Evolutionary conservation across 495 filamentous ascomycete genomes (phyloP), one percentile per base, ranked within the genome.

Genomic region (Aspergillus mulundensis): DNA sequence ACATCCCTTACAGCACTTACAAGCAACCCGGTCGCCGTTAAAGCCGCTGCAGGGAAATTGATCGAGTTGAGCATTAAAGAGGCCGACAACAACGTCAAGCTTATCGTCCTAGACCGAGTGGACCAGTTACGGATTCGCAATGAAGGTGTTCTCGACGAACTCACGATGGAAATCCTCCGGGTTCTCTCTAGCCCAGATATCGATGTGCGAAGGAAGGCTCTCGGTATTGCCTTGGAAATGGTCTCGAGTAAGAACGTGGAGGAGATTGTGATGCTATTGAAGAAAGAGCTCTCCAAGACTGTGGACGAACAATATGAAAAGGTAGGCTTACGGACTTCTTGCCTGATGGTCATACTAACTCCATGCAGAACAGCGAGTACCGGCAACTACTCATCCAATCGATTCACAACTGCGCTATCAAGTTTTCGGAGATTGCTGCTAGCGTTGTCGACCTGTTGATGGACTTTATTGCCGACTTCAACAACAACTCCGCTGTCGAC

Each of bases 391-490:
- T 99, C 46, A 96, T 99, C 60, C 91, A 97, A 69, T 90, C 91
- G 45, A 97, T 99, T 65, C 95, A 99, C 71, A 90, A 89, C 66
- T 97, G 93, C 69, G 95, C 95, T 55, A 96, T 99, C 77, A 96
- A 94, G 67, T 97, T 97, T 75, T 97, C 95, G 4, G 95, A 97
- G 70, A 90, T 97, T 50, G 95, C 95, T 46, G 89, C 93, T 36
- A 96, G 90, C 67, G 95, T 97, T 44, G 95, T 99, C 53, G 95
- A 90, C 54, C 80, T 96, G 7, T 76, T 99, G n/a, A 99, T 99
- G 92, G 94, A 99, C 66, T 97, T 97, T 67, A 97, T 99, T 67
- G 90, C 88, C 52, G 95, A 99, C 69, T 97, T 97, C 71, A 97
- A 94, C 79, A 96, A 91, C 65, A 87, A 90, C 41, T 95, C 92